These are phyloP conservation scores for Phytophthora lateralis DNA, from an alignment of 352 stramenopile species.

Conservation along the genomic window DNA sequence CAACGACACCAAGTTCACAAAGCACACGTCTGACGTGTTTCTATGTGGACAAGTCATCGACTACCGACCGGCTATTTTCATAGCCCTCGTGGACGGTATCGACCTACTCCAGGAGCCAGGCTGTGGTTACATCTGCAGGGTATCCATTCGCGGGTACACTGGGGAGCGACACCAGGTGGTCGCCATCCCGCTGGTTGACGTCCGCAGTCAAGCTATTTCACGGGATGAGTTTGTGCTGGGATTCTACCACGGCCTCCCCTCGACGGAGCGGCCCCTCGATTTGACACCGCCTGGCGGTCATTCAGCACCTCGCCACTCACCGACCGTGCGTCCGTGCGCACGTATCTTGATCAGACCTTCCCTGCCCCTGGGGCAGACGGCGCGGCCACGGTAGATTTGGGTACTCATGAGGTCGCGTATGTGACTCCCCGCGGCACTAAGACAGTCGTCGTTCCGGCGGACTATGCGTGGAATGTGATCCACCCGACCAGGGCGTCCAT, in stretches of 20 bases:
- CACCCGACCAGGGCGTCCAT: background rate
- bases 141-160: conserved; percentile 2
- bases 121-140: conserved; percentile 5
- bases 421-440: background rate
- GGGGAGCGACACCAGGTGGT: background rate
- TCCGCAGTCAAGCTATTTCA: background rate
- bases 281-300: conserved; percentile 4
- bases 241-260: background rate
- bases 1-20: conserved; percentile 8
- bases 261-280: background rate
- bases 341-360: background rate
- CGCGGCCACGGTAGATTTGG: background rate
- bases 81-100: conserved; percentile 7
- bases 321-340: background rate
- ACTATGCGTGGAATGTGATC: background rate
- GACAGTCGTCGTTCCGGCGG: background rate
- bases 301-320: background rate
- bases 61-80: background rate
- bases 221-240: conserved; percentile 4
- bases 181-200: background rate
- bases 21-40: conserved; percentile 12
- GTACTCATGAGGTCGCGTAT: background rate
- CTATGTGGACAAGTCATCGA: conserved; percentile 10
- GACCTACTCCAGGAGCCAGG: conserved; percentile 8
- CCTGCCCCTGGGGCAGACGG: no score